Evolutionary conservation across 2,329 filamentous ascomycete genomes (phyloP).

Genomic region (Diplodia mutila): DNA sequence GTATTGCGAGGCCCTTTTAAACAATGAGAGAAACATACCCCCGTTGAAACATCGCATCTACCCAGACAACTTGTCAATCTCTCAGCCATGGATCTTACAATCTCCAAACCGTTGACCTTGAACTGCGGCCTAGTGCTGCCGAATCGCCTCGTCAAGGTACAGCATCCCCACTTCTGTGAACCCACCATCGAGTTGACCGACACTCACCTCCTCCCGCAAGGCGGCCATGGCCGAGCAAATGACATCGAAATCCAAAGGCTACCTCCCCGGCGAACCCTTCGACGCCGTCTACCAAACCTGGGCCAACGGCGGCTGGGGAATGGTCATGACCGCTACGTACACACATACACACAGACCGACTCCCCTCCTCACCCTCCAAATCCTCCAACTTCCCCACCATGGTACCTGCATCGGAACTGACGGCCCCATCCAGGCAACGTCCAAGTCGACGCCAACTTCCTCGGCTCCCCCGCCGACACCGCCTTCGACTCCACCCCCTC

Average conservation of each 20-base stretch:
- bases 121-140: constrained; percentile 39
- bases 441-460: neutral
- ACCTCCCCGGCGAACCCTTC: neutral
- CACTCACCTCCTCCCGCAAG: neutral
- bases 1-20: neutral
- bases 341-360: constrained; percentile 54
- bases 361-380: constrained; percentile 35
- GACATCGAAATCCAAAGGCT: neutral
- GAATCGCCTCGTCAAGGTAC: constrained; percentile 43
- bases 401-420: too few relatives aligned
- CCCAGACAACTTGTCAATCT: neutral
- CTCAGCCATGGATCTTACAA: constrained; percentile 26
- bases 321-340: constrained; percentile 53
- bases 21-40: neutral
- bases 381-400: too few relatives aligned
- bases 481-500: neutral
- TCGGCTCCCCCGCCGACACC: neutral
- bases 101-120: constrained; percentile 31
- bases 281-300: constrained; percentile 32
- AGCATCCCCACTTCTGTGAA: too few relatives aligned
- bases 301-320: constrained; percentile 57
- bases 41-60: neutral
- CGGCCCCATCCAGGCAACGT: neutral
- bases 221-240: neutral
- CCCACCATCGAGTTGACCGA: too few relatives aligned